Conservation (phyloP, 169 alveolate species). For the Babesia microti region DNA sequence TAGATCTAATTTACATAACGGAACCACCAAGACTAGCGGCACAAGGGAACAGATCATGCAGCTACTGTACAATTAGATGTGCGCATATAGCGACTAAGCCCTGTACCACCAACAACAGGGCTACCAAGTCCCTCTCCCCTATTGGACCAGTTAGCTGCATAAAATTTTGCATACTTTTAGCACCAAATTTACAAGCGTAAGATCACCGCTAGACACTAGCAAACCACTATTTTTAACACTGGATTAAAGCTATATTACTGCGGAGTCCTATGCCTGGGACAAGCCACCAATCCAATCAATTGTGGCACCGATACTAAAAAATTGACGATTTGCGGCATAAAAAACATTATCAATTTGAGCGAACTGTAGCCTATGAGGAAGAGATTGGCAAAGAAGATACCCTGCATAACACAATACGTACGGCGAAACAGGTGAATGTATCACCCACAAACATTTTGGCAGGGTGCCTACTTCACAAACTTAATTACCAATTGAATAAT, state of each 20-base stretch:
- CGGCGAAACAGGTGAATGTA: conserved; percentile 83
- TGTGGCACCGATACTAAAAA: conserved; percentile 80
- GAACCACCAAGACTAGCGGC: too few species aligned
- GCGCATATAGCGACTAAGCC: too few species aligned
- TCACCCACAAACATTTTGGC: conserved; percentile 90
- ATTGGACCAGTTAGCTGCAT: conserved; percentile 69
- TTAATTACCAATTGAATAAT: conserved; percentile 48
- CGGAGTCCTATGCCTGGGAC: conserved; percentile 90
- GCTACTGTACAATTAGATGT: too few species aligned
- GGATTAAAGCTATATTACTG: conserved; percentile 13
- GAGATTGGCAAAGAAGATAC: conserved; percentile 76
- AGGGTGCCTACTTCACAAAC: too few species aligned
- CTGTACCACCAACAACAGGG: conserved; percentile 49
- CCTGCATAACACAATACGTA: conserved; percentile 78
- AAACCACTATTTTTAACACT: conserved; percentile 56
- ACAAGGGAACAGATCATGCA: too few species aligned
- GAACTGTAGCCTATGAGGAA: conserved; percentile 31
- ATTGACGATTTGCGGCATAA: conserved; percentile 84
- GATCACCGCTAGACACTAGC: conserved; percentile 69
- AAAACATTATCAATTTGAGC: conserved; percentile 47
- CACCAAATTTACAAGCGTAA: conserved; percentile 72
- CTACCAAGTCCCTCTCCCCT: conserved; percentile 63
- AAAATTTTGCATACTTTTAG: conserved; percentile 22
- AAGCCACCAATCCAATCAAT: conserved; percentile 70
- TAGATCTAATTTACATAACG: too few species aligned